Conservation (phyloP, 345 rosid genomes). For the Physaria fendleri region DNA sequence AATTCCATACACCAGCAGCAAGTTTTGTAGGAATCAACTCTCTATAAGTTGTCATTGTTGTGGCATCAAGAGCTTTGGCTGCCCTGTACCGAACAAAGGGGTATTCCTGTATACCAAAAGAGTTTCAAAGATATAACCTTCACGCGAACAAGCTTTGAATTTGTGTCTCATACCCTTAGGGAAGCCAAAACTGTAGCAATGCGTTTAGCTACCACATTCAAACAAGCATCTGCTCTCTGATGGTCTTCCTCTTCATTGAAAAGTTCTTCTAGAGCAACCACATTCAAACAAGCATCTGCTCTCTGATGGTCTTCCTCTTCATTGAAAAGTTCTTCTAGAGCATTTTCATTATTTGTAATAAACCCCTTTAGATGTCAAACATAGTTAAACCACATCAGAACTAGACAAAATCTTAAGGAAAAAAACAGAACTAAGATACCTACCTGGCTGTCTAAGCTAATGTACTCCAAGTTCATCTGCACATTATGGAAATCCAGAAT, state of each 20-base stretch:
- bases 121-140: not conserved
- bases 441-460: slow-evolving; percentile 90
- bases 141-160: slow-evolving; percentile 15
- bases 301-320: slow-evolving; percentile 72
- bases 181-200: slow-evolving; percentile 96
- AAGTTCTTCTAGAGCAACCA: slow-evolving; percentile 87
- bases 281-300: slow-evolving; percentile 80
- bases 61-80: slow-evolving; percentile 84
- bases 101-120: slow-evolving; percentile 72
- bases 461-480: slow-evolving; percentile 99
- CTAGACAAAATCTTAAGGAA: not conserved
- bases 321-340: slow-evolving; percentile 78
- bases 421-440: not conserved
- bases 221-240: slow-evolving; percentile 69
- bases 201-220: slow-evolving; percentile 85
- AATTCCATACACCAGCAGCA: slow-evolving; percentile 96
- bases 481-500: slow-evolving; percentile 5
- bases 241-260: slow-evolving; percentile 72
- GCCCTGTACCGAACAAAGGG: slow-evolving; percentile 89
- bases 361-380: no score
- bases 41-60: slow-evolving; percentile 82
- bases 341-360: slow-evolving; percentile 74
- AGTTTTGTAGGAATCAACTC: slow-evolving; percentile 93
- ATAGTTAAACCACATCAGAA: no score
- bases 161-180: slow-evolving; percentile 51